Evolutionary conservation across 139 green algal species (phyloP), one percentile per base, ranked within the genome.

Genomic region (Coelastrella sp.): DNA sequence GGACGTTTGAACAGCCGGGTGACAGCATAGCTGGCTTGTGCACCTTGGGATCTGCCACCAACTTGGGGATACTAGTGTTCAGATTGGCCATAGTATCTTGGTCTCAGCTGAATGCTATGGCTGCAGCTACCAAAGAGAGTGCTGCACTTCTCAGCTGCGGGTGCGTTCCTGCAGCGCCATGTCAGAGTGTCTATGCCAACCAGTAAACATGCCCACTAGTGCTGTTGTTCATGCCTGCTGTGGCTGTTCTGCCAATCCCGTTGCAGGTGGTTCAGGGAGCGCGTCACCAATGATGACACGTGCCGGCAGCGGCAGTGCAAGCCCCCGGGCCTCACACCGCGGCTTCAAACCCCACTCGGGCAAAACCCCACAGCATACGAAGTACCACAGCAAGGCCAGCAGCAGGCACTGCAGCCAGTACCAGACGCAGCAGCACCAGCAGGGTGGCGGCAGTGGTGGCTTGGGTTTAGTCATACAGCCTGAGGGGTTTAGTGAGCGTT

Each of bases 321-420:
- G 81, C 23, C 81, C 81, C 11, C 10, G 64, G 8, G 74, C 22
- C 74, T 32, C 71, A 22, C 22, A 57, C 56, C 56, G 73, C 73
- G 6, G 3, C 7, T 22, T 14, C 85, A 76, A 64, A 22, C 76
- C 5, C 60, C 79, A 20, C 13, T 19, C 79, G 5, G 14, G 64
- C 65, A 64, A 61, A 19, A 17, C 11, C 16, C 79, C 22, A n/a
- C 73, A 76, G n/a, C 86, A 80, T 5, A 54, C 47, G 66, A 71
- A 68, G 54, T 19, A 65, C 32, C 78, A 59, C 59, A 73, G 80
- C 80, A 86, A 90, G 83, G 83, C 61, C 82, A 84, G 20, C 80
- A 59, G 6, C 23, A 81, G 32, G 19, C 65, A 65, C 61, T 61
- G 20, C 66, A n/a, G 7, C 75, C 65, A 17, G 65, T 81, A 91